Conservation (phyloP, 306 rosid genomes). For the Acmispon strigosus region DNA sequence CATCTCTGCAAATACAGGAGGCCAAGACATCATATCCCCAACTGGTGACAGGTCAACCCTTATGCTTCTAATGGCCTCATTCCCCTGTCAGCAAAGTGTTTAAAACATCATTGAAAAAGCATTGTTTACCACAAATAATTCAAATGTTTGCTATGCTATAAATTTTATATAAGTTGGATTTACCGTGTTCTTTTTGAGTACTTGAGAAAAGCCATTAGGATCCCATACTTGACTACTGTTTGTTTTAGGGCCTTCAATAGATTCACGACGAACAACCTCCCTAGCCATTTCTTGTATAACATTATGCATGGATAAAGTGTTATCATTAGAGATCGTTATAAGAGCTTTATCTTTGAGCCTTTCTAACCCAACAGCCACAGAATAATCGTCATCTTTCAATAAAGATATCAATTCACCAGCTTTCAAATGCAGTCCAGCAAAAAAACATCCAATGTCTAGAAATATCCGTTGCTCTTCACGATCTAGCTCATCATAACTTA, state of each 20-base stretch:
- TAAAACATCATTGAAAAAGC: not conserved
- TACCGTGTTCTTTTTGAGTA: not conserved
- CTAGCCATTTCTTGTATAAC: conserved; percentile 17
- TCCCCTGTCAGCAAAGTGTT: conserved; percentile 4
- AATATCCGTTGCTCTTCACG: not conserved
- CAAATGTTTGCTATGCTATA: too few species aligned
- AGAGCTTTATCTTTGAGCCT: not conserved
- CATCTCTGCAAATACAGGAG: too few species aligned
- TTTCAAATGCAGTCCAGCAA: not conserved
- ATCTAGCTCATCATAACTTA: not conserved
- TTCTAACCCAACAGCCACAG: not conserved
- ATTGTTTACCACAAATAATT: not conserved
- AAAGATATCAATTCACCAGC: not conserved
- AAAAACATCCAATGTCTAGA: conserved; percentile 19
- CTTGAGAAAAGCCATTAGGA: not conserved
- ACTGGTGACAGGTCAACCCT: too few species aligned
- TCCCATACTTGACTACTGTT: not conserved
- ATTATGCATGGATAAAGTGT: not conserved
- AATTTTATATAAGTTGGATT: too few species aligned
- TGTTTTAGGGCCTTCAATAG: not conserved
- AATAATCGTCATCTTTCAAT: not conserved
- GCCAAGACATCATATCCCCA: too few species aligned
- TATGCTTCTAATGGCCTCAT: conserved; percentile 11
- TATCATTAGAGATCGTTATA: not conserved
- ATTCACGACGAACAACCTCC: conserved; percentile 8